Evolutionary conservation across 805 yeast genomes (phyloP), one percentile per base, ranked within the genome.

Genomic region (Myxozyma monticola): DNA sequence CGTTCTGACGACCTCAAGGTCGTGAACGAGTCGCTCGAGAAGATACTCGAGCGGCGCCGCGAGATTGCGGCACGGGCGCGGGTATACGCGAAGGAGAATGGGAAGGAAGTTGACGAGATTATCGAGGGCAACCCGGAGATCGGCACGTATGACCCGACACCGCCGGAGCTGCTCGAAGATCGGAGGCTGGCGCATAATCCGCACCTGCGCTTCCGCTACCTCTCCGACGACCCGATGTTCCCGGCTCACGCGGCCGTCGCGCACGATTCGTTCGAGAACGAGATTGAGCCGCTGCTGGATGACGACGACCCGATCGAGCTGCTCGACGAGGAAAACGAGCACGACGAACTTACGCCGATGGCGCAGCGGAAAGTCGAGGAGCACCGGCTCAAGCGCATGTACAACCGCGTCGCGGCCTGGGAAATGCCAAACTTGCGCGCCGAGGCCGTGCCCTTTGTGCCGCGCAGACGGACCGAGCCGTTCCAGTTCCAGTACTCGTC

Each of bases 361-460:
- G 76, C 76, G 43, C 95, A 84, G 60, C 83, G 84, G 61, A 77
- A 78, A 53, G 77, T 84, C 29, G 79, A 80, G 48, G 84, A 80
- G 57, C 86, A 81, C 62, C 78, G 97, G 64, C 84, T 80, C 57
- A 81, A 79, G 60, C 81, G 95, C 60, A 80, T 85, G 57, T 81
- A 83, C 62, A 83, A 83, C 63, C 78, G 97, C 61, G 75, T 88
- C 37, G 88, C 95, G 9, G 96, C 97, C 0, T 91, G 84, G 70
- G 98, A 91, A 66, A 77, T 91, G 75, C 99, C 99, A 5, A 77
- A 81, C 48, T 75, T 93, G 39, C 35, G 53, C 3, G 42, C 24
- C 25, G 25, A 35, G 15, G 38, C 40, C 14, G 30, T 28, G 6
- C 50, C 49, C 39, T 49, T 45, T 22, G 39, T 21, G 25, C 49